Conservation (phyloP, 2,329 filamentous ascomycete species). For the Anisogramma anomala region DNA sequence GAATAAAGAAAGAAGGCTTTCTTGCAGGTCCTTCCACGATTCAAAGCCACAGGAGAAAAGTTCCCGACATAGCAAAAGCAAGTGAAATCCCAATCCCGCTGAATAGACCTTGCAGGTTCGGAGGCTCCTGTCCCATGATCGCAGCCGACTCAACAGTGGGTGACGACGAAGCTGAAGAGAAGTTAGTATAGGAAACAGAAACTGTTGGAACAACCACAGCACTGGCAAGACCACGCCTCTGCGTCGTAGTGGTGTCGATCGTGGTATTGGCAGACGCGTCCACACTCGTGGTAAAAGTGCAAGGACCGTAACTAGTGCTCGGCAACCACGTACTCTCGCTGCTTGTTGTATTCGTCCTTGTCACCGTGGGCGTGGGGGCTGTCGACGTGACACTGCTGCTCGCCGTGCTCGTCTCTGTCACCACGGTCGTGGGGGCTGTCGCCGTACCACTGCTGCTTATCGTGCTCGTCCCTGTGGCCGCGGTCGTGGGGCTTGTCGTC, state of each 20-base stretch:
- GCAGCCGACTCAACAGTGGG: slow-evolving; percentile 1
- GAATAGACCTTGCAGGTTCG: slow-evolving; percentile 1
- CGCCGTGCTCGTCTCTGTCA: too few species aligned
- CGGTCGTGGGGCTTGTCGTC: not conserved
- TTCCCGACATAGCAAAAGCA: slow-evolving; percentile 8
- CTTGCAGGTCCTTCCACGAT: too few species aligned
- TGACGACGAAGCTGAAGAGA: slow-evolving; percentile 6
- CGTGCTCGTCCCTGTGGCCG: not conserved
- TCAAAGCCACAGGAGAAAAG: slow-evolving; percentile 7
- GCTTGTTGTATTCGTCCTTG: too few species aligned
- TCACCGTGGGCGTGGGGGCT: too few species aligned
- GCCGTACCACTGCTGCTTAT: not conserved
- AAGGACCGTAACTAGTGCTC: too few species aligned
- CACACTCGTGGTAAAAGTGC: too few species aligned
- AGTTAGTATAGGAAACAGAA: slow-evolving; percentile 2
- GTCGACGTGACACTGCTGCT: too few species aligned
- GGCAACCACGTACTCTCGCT: too few species aligned
- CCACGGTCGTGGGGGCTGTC: not conserved
- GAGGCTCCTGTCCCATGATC: not conserved
- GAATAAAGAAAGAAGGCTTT: too few species aligned
- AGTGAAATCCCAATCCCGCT: slow-evolving; percentile 1
- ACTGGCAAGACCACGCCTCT: not conserved
- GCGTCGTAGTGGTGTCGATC: not conserved
- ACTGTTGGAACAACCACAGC: not conserved
- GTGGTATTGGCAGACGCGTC: not conserved